A percentile compares a stretch with the other conserved stretches of the same genome.
phyloP scores from a whole-genome alignment of 768 basidiomycete genomes.

The Rhizopogon vulgaris region DNA sequence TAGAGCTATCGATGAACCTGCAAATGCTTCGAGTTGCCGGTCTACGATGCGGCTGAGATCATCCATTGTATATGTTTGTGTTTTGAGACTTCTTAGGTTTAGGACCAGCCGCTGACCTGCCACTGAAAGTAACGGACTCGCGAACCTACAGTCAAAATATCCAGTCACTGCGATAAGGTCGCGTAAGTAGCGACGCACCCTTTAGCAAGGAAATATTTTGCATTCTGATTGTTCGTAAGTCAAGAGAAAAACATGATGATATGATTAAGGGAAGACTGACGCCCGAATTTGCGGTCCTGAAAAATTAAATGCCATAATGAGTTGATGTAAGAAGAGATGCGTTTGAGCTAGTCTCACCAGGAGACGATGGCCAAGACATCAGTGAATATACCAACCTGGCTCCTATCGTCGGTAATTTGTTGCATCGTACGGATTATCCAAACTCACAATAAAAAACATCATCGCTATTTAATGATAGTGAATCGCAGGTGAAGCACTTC shows the following conservation, averaged over 20 bases:
- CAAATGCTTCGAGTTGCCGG: constrained; percentile 8
- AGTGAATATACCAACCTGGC: constrained; percentile 3
- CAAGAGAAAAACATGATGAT: too few relatives aligned
- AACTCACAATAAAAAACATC: constrained; percentile 3
- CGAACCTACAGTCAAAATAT: neutral
- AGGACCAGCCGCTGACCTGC: constrained; percentile 19
- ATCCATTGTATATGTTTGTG: neutral
- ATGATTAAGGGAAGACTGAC: neutral
- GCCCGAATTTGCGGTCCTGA: neutral
- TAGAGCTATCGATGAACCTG: neutral
- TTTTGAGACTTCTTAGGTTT: constrained; percentile 11
- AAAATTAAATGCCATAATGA: neutral
- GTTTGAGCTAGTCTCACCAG: constrained; percentile 2
- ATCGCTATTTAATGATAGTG: neutral
- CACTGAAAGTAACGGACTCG: constrained; percentile 11
- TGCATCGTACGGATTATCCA: too few relatives aligned
- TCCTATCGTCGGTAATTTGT: neutral
- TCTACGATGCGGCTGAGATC: constrained; percentile 14
- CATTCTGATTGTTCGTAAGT: neutral
- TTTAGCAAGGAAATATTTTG: neutral
- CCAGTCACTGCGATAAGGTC: neutral
- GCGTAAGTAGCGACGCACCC: neutral
- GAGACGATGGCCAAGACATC: neutral
- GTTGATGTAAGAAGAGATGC: neutral
- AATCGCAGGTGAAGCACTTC: neutral